Base-by-base conservation (phyloP, 202 grass and related monocot species). In the Saccharum hybrid region DNA sequence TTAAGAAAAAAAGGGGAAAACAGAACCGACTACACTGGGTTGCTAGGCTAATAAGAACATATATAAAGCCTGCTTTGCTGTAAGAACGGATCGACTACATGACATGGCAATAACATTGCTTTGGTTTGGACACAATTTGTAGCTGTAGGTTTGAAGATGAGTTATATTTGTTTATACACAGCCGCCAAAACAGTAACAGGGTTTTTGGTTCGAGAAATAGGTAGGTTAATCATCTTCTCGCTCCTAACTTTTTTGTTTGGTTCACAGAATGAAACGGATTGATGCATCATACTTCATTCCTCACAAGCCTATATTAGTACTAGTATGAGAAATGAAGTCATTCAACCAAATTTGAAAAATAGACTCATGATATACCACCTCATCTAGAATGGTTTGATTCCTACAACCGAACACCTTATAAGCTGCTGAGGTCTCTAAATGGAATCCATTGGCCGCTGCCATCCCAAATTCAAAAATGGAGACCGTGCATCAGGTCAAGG, bases 381-480 rank as follows among this genome's bases (percentile, higher is more conserved):
- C 46, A 16, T 49, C 46, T 49, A 49, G 14, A 16, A 16, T 51
- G 12, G 48, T 51, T 51, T 51, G 48, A 51, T 51, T 18, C 14
- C 5, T 18, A 16, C 16, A 51, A 18, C 4, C 48, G 15, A 6
- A 18, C 48, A 18, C 48, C 1, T 14, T 16, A 51, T 51, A 51
- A 22, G 10, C 30, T 5, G 40, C 19, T 30, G 62, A 76, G 38
- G 62, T n/a, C 10, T 62, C 18, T 9, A 56, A 83, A 19, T 75
- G 62, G 75, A 83, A 75, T 79, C 61, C 62, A 83, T 7, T 38
- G 88, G 19, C 7, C 43, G 56, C 34, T 86, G 75, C 38, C 71
- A 84, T 84, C 66, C 65, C 65, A 71, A 84, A 71, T 81, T 84
- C 42, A 39, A 46, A 87, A 41, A 22, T 81, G 38, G 13, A 81